phyloP scores from a whole-genome alignment of 148 eudicot species.

The Rhododendron williamsianum region DNA sequence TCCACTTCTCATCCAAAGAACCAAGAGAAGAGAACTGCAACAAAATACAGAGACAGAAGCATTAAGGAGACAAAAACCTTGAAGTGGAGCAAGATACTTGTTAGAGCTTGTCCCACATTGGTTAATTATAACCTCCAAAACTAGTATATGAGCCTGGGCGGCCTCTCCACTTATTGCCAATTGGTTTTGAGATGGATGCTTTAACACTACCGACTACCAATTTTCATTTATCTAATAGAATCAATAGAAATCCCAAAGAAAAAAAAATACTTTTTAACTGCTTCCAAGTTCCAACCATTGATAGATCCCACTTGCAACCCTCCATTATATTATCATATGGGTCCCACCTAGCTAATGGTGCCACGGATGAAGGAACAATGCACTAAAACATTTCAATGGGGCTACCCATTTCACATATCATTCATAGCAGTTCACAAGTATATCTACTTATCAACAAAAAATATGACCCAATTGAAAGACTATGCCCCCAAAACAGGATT shows the following conservation, averaged over 20 bases:
- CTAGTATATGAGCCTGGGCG: too few relatives aligned
- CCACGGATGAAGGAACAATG: neutral
- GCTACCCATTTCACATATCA: neutral
- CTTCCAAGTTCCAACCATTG: neutral
- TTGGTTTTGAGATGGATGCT: too few relatives aligned
- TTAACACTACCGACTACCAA: neutral
- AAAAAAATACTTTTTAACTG: neutral
- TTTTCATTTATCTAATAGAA: neutral
- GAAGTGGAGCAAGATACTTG: neutral
- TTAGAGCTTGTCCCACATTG: too few relatives aligned
- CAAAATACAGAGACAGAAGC: constrained; percentile 11
- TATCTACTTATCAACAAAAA: neutral
- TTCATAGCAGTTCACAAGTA: neutral
- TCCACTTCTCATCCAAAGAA: constrained; percentile 98
- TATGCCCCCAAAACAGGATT: neutral
- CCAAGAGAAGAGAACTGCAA: constrained; percentile 94
- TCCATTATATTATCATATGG: neutral
- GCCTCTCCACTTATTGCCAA: too few relatives aligned
- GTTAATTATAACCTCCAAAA: too few relatives aligned
- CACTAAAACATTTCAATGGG: neutral
- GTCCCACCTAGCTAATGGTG: neutral
- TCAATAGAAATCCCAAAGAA: neutral
- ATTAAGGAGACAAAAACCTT: constrained; percentile 2
- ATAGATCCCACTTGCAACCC: neutral
- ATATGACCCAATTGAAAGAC: neutral